Evolutionary conservation across 108 stramenopile species (phyloP), one percentile per base, ranked within the genome.

Genomic region (Fistulifera solaris): DNA sequence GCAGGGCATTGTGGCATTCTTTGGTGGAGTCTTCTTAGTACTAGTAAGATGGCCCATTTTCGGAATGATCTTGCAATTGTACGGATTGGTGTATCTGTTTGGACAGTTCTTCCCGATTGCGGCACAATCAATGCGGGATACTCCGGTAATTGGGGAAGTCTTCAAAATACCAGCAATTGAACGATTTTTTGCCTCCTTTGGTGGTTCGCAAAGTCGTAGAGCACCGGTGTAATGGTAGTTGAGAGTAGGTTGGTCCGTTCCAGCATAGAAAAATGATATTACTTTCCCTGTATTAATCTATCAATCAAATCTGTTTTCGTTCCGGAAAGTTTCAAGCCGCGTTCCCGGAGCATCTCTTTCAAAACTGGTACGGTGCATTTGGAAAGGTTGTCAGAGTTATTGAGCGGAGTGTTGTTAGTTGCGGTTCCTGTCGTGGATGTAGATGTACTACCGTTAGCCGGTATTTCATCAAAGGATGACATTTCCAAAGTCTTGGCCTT

Each of bases 101-200:
- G 92, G 92, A 46, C 92, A 93, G 47, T 93, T 93, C 67, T 89
- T 93, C 66, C 92, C 92, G 1, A 93, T 93, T 58, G 87, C 83
- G 10, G 85, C 85, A 22, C 76, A 81, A 48, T 76, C 81, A 23
- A 69, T 89, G 80, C 75, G 76, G 63, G 78, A 89, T 57, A 82
- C 80, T 17, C 89, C 89, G 1, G 76, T 87, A 18, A 71, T 91
- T 58, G 89, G 89, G 54, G 63, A 63, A 15, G 56, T 87, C 35
- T 74, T 91, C 47, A 67, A 76, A 17, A 50, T 71, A 38, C 85
- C 85, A 31, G 68, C 62, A 0, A 72, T 93, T 27, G 92, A 84
- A 55, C 54, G 73, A 46, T 87, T 93, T 59, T 81, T 93, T 65
- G 48, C 61, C 8, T 82, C 69, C 53, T 83, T 91, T 72, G 70